Percentiles rank a stretch among this genome's conserved stretches.
Conservation (phyloP, 2,329 filamentous ascomycete genomes). For the Paecilomyces formosus region DNA sequence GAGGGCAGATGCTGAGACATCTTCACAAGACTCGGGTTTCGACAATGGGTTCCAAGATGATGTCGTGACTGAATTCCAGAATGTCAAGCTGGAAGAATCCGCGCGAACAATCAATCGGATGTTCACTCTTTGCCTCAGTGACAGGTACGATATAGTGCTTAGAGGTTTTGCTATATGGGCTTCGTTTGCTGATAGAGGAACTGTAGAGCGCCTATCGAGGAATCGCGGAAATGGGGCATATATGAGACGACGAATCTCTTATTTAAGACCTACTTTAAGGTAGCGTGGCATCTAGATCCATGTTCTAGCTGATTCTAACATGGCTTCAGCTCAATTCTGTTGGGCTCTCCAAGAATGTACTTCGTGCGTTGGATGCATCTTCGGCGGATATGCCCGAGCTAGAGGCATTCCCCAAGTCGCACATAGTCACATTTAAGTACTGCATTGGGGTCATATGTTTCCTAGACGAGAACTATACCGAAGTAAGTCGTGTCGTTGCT, state of each 20-base stretch:
- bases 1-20: slow-evolving; percentile 68
- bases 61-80: slow-evolving; percentile 66
- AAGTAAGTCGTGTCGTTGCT: slow-evolving; percentile 44
- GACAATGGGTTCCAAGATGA: slow-evolving; percentile 65
- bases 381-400: slow-evolving; percentile 73
- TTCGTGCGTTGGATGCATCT: slow-evolving; percentile 74
- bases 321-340: slow-evolving; percentile 66
- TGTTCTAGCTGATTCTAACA: slow-evolving; percentile 5
- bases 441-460: slow-evolving; percentile 92
- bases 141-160: slow-evolving; percentile 56
- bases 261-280: slow-evolving; percentile 97
- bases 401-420: slow-evolving; percentile 74
- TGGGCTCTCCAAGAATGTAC: slow-evolving; percentile 79
- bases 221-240: slow-evolving; percentile 95
- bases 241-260: slow-evolving; percentile 91
- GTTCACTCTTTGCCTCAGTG: slow-evolving; percentile 81
- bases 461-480: slow-evolving; percentile 82
- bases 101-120: slow-evolving; percentile 86
- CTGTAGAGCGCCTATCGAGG: slow-evolving; percentile 66
- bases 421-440: slow-evolving; percentile 93
- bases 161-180: neutral
- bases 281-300: slow-evolving; percentile 15
- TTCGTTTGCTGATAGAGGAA: neutral
- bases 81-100: slow-evolving; percentile 83
- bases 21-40: slow-evolving; percentile 42